Evolutionary conservation across 192 early-diverging fungal species (phyloP).

Genomic region (Coemansia sp.): DNA sequence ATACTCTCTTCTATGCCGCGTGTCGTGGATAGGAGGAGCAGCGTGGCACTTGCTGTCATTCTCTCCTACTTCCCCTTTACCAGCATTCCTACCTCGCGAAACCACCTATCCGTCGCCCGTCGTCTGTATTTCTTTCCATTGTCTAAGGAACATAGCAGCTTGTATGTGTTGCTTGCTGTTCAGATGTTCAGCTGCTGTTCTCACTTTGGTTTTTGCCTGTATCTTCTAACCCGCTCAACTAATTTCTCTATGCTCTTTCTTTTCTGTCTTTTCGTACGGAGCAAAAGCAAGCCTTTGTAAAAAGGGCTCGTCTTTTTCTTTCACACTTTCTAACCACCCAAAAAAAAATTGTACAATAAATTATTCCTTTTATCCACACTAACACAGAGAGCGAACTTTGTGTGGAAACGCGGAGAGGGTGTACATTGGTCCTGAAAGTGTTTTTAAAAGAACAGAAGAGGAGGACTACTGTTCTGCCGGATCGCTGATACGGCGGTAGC

Average conservation of each 20-base stretch:
- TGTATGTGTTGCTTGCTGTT: too few relatives aligned
- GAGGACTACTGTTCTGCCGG: slow-evolving; percentile 24
- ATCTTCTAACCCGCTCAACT: neutral
- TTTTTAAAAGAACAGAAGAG: neutral
- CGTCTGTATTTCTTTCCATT: neutral
- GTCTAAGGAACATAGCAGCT: neutral
- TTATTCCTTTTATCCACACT: neutral
- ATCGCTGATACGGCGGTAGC: slow-evolving; percentile 75
- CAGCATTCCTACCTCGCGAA: neutral
- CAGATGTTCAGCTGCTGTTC: too few relatives aligned
- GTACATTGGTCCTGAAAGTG: neutral
- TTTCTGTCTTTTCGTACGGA: slow-evolving; percentile 8
- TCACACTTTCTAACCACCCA: slow-evolving; percentile 5
- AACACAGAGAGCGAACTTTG: neutral
- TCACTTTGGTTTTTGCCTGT: neutral
- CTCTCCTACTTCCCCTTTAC: neutral
- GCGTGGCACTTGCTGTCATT: neutral
- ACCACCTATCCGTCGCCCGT: neutral
- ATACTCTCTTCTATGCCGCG: neutral
- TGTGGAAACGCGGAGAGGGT: neutral
- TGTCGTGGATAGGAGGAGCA: too few relatives aligned
- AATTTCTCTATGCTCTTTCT: neutral
- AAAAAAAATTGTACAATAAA: slow-evolving; percentile 49
- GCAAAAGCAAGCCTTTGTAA: too few relatives aligned
- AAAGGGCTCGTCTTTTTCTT: too few relatives aligned